Evolutionary conservation across 768 basidiomycete species (phyloP).

Genomic region (Suillus paluster): DNA sequence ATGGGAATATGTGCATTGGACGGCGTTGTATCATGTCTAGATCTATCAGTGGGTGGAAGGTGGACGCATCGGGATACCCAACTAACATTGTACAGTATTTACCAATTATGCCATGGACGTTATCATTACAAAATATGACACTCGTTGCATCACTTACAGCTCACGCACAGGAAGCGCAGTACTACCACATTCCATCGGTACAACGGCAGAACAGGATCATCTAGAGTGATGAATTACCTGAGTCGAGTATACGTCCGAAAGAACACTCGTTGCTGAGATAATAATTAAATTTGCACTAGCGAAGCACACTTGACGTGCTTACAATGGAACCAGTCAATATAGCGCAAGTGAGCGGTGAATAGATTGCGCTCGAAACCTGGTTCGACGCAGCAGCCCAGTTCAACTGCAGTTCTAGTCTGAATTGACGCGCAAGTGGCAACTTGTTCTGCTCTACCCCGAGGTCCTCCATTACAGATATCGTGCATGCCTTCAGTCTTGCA

Average conservation of each 20-base stretch:
- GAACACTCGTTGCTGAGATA: neutral
- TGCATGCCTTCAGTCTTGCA: neutral
- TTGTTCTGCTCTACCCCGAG: neutral
- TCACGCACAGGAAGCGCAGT: neutral
- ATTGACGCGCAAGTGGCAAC: neutral
- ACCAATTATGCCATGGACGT: conserved; percentile 13
- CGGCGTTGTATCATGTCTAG: neutral
- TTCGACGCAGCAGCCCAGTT: too few relatives aligned
- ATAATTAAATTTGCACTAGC: neutral
- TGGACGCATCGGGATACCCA: conserved; percentile 8
- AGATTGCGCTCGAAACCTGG: too few relatives aligned
- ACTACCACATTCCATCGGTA: neutral
- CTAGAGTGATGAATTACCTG: neutral
- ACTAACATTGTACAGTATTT: conserved; percentile 34
- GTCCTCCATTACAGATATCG: neutral
- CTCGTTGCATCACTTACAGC: neutral
- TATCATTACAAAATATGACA: neutral
- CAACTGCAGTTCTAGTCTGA: too few relatives aligned
- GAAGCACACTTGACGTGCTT: too few relatives aligned
- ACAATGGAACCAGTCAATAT: too few relatives aligned
- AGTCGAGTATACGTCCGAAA: neutral
- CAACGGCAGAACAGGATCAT: neutral
- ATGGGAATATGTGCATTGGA: conserved; percentile 19
- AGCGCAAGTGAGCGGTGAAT: too few relatives aligned
- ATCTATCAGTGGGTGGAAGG: neutral